Conservation (phyloP, 495 filamentous ascomycete species). For the Penicillium ochrochloron region DNA sequence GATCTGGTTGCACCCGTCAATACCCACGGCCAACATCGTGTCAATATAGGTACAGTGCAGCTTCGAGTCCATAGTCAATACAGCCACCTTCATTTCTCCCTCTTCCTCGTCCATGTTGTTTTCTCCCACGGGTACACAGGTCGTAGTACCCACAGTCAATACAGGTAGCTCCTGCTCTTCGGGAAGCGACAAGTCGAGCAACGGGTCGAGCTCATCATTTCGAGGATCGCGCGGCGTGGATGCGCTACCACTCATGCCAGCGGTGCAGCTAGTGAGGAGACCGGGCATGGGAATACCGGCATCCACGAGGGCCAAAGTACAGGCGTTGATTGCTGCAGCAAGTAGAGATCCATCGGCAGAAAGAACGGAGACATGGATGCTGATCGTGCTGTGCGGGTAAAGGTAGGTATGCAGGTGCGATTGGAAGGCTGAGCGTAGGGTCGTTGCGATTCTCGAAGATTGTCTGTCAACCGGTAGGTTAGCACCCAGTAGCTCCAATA, state of each 20-base stretch:
- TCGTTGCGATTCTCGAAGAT: conserved; percentile 77
- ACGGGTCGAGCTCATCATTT: conserved; percentile 76
- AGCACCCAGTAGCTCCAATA: conserved; percentile 15
- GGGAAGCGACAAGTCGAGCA: conserved; percentile 82
- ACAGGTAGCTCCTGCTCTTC: conserved; percentile 93
- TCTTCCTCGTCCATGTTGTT: conserved; percentile 45
- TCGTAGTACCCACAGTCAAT: conserved; percentile 82
- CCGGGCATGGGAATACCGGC: conserved; percentile 94
- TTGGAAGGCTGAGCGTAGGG: conserved; percentile 73
- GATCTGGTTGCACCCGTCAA: conserved; percentile 90
- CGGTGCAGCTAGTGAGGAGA: conserved; percentile 86
- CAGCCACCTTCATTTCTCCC: conserved; percentile 69
- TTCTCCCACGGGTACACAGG: conserved; percentile 48
- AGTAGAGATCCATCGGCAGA: conserved; percentile 89
- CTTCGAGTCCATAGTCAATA: conserved; percentile 82
- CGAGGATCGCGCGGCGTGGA: conserved; percentile 56
- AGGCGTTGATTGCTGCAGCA: conserved; percentile 87
- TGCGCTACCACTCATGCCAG: conserved; percentile 72
- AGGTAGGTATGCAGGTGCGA: conserved; percentile 79
- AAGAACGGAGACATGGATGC: conserved; percentile 83
- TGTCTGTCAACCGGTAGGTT: conserved; percentile 56
- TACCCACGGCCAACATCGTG: conserved; percentile 86
- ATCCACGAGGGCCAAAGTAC: conserved; percentile 89
- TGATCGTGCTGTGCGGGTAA: conserved; percentile 86
- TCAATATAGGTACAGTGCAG: conserved; percentile 79